Evolutionary conservation across 1,139 yeast genomes (phyloP), one percentile per base, ranked within the genome.

Genomic region (Taphrina betulina): DNA sequence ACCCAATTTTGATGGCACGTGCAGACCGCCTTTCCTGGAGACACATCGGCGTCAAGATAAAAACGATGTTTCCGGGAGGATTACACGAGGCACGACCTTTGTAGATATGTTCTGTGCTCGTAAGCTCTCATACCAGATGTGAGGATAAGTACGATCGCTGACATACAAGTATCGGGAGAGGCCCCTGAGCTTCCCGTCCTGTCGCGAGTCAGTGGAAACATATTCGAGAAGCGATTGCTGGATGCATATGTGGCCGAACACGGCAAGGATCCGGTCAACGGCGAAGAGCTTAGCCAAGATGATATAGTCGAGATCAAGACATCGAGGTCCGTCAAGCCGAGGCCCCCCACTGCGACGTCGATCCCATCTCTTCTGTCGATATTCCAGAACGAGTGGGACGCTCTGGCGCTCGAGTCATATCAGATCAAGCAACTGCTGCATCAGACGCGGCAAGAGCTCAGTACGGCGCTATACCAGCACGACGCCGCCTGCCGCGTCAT

Each of bases 401-500:
- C 96, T 0, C 69, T 86, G 59, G 88, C 94, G 34, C 72, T 90
- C 57, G 97, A 92, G 66, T 76, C 85, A 43, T 89, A 86, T 66
- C 78, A 83, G 29, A 71, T 90, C 60, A 75, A 94, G 61, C 85
- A 85, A 66, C 90, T 84, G 63, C 73, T 90, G 48, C 78, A 76
- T 51, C 73, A 74, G 33, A 77, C 92, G 1, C 77, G 85, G 60
- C 80, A 84, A 64, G 94, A 88, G 65, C 71, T 90, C 0, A 58
- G 61, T 19, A 71, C 85, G 3, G 83, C 95, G 0, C 71, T 89
- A 37, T 89, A 88, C 65, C 85, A 83, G 63, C 85, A 85, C 62
- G 97, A 90, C 68, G 96, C 97, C 0, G 95, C 96, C 0, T 81
- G 85, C 2, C 74, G 89, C 57, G 96, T 90, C 2, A 95, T 94